Base-by-base conservation (phyloP, 257 asterid species). In the Lithospermum erythrorhizon region DNA sequence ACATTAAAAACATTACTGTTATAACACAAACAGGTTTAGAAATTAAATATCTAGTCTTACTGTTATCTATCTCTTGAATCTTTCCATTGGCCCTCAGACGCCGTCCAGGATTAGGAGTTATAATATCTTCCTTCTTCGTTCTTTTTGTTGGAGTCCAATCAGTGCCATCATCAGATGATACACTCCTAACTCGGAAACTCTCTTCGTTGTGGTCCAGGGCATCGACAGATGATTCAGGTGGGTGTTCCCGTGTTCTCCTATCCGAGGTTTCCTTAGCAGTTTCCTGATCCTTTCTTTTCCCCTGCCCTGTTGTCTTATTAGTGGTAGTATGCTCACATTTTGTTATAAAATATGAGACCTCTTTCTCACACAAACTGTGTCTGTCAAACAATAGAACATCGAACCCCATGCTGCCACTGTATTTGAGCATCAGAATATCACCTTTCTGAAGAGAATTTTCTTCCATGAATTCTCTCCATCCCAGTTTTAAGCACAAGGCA, bases 401-500 rank as follows among this genome's bases (percentile, higher is more conserved):
- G 49, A 78, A 75, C 37, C 62, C 63, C 16, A 58, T 69, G 20
- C 45, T 53, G 18, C 77, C 75, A 20, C 18, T 62, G 62, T 76
- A 73, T 19, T 61, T 70, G 58, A 60, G 58, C 6, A 70, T 20
- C 55, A 35, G 55, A 13, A 63, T 29, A 52, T 74, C 75, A 23
- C 73, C 63, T 55, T 71, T 66, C 56, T 69, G 47, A 0, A 78
- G 69, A 20, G 55, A 65, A 59, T 81, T 75, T 10, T 69, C 75
- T 19, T 58, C 64, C 8, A 73, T 72, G 35, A 81, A 81, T 41
- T 54, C 64, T 58, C 66, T 70, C 83, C 81, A 78, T 15, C 78
- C 83, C 6, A 62, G 37, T 55, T 58, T 59, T 45, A 74, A 68
- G 60, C 60, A 45, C 48, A 71, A 57, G 0, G 56, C 48, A 16